Evolutionary conservation across 352 stramenopile species (phyloP).

Genomic region (Phytophthora cajani): DNA sequence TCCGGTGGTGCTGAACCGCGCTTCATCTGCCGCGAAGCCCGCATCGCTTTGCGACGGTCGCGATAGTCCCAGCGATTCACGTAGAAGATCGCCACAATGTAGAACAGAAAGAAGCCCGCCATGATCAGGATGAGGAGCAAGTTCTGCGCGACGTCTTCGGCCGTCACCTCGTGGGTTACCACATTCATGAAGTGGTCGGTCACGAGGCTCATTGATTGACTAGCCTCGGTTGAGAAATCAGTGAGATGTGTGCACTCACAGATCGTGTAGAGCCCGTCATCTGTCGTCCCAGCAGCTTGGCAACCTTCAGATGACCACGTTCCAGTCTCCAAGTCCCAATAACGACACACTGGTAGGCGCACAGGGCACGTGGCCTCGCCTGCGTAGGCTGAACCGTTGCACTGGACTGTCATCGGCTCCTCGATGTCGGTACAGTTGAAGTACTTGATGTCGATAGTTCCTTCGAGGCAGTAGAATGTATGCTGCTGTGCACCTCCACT

Average conservation of each 20-base stretch:
- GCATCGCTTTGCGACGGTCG: constrained; percentile 53
- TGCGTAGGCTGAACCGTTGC: constrained; percentile 62
- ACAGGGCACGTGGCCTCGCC: constrained; percentile 60
- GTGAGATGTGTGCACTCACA: constrained; percentile 80
- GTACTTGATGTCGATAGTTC: constrained; percentile 56
- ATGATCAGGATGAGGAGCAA: constrained; percentile 60
- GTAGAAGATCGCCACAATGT: constrained; percentile 61
- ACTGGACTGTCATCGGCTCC: constrained; percentile 44
- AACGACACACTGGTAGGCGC: constrained; percentile 55
- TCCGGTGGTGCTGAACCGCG: constrained; percentile 36
- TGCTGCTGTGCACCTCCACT: constrained; percentile 32
- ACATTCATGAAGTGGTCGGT: constrained; percentile 69
- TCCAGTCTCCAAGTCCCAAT: constrained; percentile 55
- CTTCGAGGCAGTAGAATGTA: constrained; percentile 54
- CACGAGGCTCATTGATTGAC: constrained; percentile 62
- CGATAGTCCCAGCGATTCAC: constrained; percentile 65
- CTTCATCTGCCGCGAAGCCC: constrained; percentile 40
- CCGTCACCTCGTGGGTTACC: constrained; percentile 60
- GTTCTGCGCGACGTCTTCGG: constrained; percentile 67
- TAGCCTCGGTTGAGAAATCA: constrained; percentile 73
- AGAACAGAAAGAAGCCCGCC: constrained; percentile 57
- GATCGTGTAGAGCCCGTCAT: constrained; percentile 73
- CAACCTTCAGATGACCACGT: constrained; percentile 73
- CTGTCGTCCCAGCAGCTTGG: constrained; percentile 52
- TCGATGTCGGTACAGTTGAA: constrained; percentile 61